Conservation (phyloP, 2,329 filamentous ascomycete species). For the Neurospora sp. region DNA sequence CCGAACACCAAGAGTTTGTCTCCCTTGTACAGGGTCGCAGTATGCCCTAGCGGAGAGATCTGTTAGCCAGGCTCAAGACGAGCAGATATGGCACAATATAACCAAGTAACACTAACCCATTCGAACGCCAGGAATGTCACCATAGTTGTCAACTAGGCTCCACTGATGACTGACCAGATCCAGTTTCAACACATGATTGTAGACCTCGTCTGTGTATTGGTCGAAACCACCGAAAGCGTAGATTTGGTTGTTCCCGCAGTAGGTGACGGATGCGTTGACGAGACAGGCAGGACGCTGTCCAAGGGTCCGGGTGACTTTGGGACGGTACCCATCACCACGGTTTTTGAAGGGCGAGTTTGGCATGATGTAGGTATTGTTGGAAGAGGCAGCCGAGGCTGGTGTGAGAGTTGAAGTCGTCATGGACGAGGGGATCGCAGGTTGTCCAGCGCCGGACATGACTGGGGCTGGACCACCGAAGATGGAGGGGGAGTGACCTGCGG, state of each 20-base stretch:
- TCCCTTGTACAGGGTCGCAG: conserved; percentile 85
- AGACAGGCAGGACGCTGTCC: conserved; percentile 84
- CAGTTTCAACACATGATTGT: conserved; percentile 89
- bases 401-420: conserved; percentile 23
- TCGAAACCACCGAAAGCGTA: conserved; percentile 98
- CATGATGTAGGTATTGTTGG: conserved; percentile 82
- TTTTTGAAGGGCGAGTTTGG: conserved; percentile 69
- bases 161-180: conserved; percentile 85
- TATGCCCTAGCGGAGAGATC: conserved; percentile 58
- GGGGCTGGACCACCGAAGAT: conserved; percentile 36
- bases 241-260: conserved; percentile 93
- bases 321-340: conserved; percentile 67
- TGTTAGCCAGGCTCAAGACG: conserved; percentile 6
- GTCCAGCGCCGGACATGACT: conserved; percentile 18
- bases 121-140: conserved; percentile 90
- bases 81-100: neutral
- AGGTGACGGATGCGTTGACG: conserved; percentile 98
- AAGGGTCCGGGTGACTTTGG: conserved; percentile 69
- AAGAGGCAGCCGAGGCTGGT: conserved; percentile 43
- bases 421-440: conserved; percentile 16
- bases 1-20: conserved; percentile 96
- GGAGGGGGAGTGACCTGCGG: conserved; percentile 15
- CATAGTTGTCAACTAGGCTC: conserved; percentile 96
- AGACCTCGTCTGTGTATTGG: conserved; percentile 97
- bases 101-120: conserved; percentile 58